Percentiles rank a stretch among this genome's conserved stretches.
phyloP scores from a whole-genome alignment of 805 yeast species.

The Candida mattraensis region DNA sequence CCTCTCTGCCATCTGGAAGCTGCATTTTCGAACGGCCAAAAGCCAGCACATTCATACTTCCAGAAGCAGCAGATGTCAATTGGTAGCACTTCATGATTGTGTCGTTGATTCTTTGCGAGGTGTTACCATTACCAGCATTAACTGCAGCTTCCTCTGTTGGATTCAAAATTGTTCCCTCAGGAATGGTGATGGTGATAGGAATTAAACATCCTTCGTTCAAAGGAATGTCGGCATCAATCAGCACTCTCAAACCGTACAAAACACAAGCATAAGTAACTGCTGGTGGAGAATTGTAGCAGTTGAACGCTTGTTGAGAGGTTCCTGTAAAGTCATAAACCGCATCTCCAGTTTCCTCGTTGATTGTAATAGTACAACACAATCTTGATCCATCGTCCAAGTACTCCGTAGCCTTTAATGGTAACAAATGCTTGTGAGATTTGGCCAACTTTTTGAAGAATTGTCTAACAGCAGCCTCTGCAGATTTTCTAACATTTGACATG shows the following conservation, averaged over 20 bases:
- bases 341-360: conserved; percentile 40
- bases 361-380: conserved; percentile 42
- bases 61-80: conserved; percentile 86
- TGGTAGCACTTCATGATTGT: conserved; percentile 77
- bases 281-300: conserved; percentile 54
- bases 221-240: conserved; percentile 53
- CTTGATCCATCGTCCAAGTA: conserved; percentile 58
- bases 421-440: conserved; percentile 36
- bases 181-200: conserved; percentile 31
- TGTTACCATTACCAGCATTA: conserved; percentile 58
- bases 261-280: conserved; percentile 55
- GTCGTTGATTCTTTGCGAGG: conserved; percentile 86
- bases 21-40: too few species aligned
- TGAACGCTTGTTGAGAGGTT: conserved; percentile 51
- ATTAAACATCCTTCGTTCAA: conserved; percentile 53
- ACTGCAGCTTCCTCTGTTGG: conserved; percentile 48
- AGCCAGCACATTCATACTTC: conserved; percentile 85
- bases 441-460: conserved; percentile 36
- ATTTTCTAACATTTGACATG: conserved; percentile 45
- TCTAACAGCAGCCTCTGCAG: conserved; percentile 50
- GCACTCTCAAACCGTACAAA: conserved; percentile 49
- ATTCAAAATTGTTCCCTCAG: conserved; percentile 35
- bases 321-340: conserved; percentile 54
- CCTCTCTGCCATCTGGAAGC: conserved; percentile 2
- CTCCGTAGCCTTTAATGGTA: conserved; percentile 45